Percentiles rank a stretch among this genome's conserved stretches.
Conservation (phyloP, 495 filamentous ascomycete species). For the Penicillium fimorum region DNA sequence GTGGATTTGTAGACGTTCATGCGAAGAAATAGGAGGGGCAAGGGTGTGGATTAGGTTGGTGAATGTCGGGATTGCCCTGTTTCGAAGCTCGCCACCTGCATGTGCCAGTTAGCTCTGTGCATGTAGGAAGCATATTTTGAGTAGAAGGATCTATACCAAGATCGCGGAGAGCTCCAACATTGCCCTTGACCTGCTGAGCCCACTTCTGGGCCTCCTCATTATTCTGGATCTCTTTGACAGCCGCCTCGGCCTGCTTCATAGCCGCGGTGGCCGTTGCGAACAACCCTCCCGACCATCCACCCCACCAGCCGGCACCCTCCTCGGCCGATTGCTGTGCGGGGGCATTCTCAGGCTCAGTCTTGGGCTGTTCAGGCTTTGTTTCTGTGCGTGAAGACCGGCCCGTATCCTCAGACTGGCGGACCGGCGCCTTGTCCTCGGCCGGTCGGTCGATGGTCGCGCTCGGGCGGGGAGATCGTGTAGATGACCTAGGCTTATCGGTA, state of each 20-base stretch:
- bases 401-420: constrained; percentile 74
- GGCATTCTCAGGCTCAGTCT: constrained; percentile 29
- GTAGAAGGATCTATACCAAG: constrained; percentile 60
- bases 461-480: constrained; percentile 57
- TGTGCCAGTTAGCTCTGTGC: constrained; percentile 21
- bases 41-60: constrained; percentile 91
- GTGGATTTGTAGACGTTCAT: constrained; percentile 97
- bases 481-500: constrained; percentile 48
- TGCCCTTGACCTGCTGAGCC: constrained; percentile 92
- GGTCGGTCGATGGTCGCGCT: constrained; percentile 54
- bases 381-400: constrained; percentile 61
- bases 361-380: constrained; percentile 46
- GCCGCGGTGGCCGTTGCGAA: constrained; percentile 69
- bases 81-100: constrained; percentile 82
- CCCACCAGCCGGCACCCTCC: constrained; percentile 81
- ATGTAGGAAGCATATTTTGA: neutral
- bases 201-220: constrained; percentile 96
- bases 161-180: constrained; percentile 76
- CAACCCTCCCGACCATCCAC: constrained; percentile 52
- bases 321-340: constrained; percentile 32
- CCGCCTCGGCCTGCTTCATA: constrained; percentile 89
- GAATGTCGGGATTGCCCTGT: constrained; percentile 90
- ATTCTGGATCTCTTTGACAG: constrained; percentile 91
- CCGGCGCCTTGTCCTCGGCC: constrained; percentile 59
- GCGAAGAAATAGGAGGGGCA: constrained; percentile 93